Percentiles rank a stretch among this genome's conserved stretches.
Conservation (phyloP, 495 filamentous ascomycete genomes). For the Penicillium nucicola region DNA sequence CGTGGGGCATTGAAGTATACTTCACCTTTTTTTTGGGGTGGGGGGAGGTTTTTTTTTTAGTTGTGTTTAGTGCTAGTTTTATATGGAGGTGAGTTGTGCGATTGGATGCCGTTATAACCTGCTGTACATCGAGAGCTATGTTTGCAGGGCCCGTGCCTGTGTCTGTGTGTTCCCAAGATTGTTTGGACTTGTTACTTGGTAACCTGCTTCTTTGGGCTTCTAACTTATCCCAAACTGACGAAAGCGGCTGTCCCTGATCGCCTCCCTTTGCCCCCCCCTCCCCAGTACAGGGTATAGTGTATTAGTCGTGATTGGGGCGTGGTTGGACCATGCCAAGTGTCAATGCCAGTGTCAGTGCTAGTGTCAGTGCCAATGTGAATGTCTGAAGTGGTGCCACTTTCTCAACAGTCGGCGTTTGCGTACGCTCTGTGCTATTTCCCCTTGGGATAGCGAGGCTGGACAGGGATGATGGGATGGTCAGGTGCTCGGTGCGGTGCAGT, state of each 20-base stretch:
- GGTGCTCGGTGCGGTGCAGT: slow-evolving; percentile 7
- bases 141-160: no score
- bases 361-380: no score
- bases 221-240: not conserved
- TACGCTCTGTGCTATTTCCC: not conserved
- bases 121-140: not conserved
- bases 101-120: no score
- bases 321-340: slow-evolving; percentile 1
- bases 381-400: slow-evolving; percentile 1
- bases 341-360: no score
- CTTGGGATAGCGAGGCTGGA: not conserved
- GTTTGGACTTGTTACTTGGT: no score
- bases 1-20: slow-evolving; percentile 7
- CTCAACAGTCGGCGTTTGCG: not conserved
- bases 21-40: no score
- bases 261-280: not conserved
- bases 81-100: not conserved
- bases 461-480: slow-evolving; percentile 8
- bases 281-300: not conserved
- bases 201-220: no score
- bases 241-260: slow-evolving; percentile 10
- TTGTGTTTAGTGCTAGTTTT: not conserved
- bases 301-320: not conserved
- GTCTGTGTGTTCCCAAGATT: no score
- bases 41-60: no score